Conservation (phyloP, 768 basidiomycete species). For the Kwoniella heveanensis region DNA sequence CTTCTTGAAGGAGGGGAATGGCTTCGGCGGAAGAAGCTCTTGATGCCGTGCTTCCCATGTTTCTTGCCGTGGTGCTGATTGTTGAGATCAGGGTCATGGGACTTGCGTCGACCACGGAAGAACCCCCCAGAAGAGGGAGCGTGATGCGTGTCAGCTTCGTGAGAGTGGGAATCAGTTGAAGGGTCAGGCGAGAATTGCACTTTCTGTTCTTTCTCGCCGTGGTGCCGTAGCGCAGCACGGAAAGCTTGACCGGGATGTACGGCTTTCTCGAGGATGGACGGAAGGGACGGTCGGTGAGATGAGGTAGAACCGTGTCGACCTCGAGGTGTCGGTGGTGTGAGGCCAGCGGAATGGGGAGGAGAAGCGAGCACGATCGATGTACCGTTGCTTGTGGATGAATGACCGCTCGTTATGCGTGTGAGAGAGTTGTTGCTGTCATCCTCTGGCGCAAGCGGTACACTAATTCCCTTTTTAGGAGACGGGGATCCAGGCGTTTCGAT, state of each 20-base stretch:
- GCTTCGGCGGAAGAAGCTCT: conserved; percentile 39
- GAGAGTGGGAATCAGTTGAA: neutral
- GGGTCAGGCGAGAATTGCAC: conserved; percentile 20
- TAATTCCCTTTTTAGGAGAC: conserved; percentile 15
- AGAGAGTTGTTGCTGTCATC: neutral
- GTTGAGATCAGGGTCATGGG: conserved; percentile 8
- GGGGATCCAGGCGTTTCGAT: conserved; percentile 9
- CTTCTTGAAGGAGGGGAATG: conserved; percentile 48
- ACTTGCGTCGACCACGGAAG: conserved; percentile 34
- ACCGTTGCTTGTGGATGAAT: conserved; percentile 11
- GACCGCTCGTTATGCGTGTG: conserved; percentile 8
- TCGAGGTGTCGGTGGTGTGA: conserved; percentile 6
- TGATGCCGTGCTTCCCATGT: conserved; percentile 36
- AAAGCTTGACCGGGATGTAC: conserved; percentile 55
- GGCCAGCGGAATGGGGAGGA: conserved; percentile 9
- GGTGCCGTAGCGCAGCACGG: conserved; percentile 43
- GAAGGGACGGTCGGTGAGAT: conserved; percentile 56
- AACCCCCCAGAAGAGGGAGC: conserved; percentile 17
- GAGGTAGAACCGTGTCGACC: conserved; percentile 27
- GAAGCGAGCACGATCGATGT: conserved; percentile 16
- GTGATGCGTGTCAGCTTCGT: conserved; percentile 2
- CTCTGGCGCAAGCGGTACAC: neutral
- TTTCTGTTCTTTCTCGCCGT: conserved; percentile 12
- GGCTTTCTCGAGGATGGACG: conserved; percentile 58
- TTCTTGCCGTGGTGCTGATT: conserved; percentile 5